Evolutionary conservation across 352 stramenopile species (phyloP), one percentile per base, ranked within the genome.

Genomic region (Salisapilia sapeloensis): DNA sequence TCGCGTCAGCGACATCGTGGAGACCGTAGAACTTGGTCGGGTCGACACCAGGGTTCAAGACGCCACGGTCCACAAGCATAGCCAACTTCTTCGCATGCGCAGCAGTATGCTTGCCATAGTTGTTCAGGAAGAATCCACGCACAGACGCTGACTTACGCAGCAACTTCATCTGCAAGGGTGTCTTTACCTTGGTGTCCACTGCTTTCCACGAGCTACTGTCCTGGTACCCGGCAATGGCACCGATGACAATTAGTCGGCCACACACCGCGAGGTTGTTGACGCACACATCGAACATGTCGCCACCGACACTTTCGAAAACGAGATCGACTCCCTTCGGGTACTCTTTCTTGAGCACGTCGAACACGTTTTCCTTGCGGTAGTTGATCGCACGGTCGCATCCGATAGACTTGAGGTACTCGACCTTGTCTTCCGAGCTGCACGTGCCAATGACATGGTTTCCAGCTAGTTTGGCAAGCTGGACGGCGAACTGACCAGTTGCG

Each of bases 361-460:
- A 47, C 24, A 65, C 22, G 18, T 54, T 59, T 26, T 72, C 55
- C 44, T 86, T 66, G 18, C 48, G 60, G 53, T 90, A 90, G 44
- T 86, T 74, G 29, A 90, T 60, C 31, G 72, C 40, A 24, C 72
- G 63, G 39, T 78, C 58, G 18, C 44, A 60, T n/a, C 60, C 70
- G 10, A 71, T 42, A 14, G 42, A 57, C 15, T 40, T 38, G 24
- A 86, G 50, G 46, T 80, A 69, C 21, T 85, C 64, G 26, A 62
- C 67, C 50, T 90, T 90, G 36, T 82, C 76, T 15, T 65, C 48
- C 25, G 62, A 82, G 45, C 62, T 81, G 48, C 44, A 60, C 25
- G 60, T 80, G 32, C 56, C 56, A 36, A 86, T 75, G 9, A 77
- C 62, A 30, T 66, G 46, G 48, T 74, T 78, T 22, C 64, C 64